Base-by-base conservation (phyloP, 257 asterid species). In the Nicotiana knightiana region DNA sequence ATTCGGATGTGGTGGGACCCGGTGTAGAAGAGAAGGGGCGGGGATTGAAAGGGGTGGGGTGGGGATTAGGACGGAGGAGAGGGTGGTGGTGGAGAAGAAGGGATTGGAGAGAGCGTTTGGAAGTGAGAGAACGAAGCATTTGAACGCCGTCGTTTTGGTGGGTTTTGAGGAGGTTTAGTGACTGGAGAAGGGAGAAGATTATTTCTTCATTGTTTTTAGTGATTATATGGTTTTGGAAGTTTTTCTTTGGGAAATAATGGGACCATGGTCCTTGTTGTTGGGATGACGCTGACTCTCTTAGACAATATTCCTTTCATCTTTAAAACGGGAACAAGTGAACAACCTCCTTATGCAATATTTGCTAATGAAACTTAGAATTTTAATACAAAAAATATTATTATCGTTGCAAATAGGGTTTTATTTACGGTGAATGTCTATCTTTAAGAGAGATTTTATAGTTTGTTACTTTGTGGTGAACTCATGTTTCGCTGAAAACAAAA, bases 1-100 rank as follows among this genome's bases (percentile, higher is more conserved):
- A 87, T 76, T 96, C 97, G 82, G 92, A 35, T 76, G 90, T 66
- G 97, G 81, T 86, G 79, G 28, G 93, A 83, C 16, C 93, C 87
- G 21, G 83, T 82, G 75, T 35, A 35, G 83, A 35, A 2, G 76
- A 51, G 62, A 63, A 61, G 84, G 46, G 61, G 84, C 63, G 84
- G 79, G 35, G 84, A 80, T 35, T 81, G 81, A 35, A 80, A 81
- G 2, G 88, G 48, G 21, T 77, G 39, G 4, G 83, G 83, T 77
- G 89, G 81, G 81, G 89, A 83, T 81, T 61, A 84, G 11, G 21
- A 62, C 21, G 82, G 58, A 63, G 59, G 10, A 43, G 48, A 43
- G 48, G 48, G 43, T 68, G 84, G 81, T 37, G 75, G 64, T 51
- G 77, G 80, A 35, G 83, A 46, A 76, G 67, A 73, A 86, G 84